phyloP scores from a whole-genome alignment of 1,284 basidiomycete species.

The Exobasidium rhododendri region DNA sequence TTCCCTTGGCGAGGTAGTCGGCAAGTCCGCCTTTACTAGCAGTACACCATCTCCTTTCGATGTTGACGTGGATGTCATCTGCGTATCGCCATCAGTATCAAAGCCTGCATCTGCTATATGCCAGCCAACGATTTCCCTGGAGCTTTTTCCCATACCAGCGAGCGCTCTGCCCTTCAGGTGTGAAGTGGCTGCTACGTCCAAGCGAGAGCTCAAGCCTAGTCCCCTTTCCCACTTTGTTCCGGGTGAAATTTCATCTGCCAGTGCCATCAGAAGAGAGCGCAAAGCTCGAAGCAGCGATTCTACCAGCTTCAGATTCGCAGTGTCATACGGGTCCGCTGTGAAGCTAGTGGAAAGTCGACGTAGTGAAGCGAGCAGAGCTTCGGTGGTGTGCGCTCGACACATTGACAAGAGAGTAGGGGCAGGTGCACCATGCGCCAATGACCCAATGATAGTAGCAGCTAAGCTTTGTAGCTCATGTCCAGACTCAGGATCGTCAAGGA shows the following conservation, averaged over 20 bases:
- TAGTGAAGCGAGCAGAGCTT: slow-evolving; percentile 14
- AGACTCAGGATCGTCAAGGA: not conserved
- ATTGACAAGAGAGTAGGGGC: slow-evolving; percentile 23
- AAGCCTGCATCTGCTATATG: slow-evolving; percentile 14
- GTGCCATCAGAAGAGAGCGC: slow-evolving; percentile 35
- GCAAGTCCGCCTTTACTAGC: not conserved
- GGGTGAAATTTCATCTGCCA: slow-evolving; percentile 41
- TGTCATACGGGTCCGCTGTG: not conserved
- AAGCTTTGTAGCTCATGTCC: slow-evolving; percentile 16
- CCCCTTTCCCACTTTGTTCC: slow-evolving; percentile 45
- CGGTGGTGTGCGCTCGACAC: slow-evolving; percentile 17
- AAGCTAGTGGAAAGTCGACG: not conserved
- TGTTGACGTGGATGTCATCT: slow-evolving; percentile 11
- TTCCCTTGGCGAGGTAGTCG: not conserved
- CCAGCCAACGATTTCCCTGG: slow-evolving; percentile 11
- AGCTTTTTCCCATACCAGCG: slow-evolving; percentile 7
- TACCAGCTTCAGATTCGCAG: slow-evolving; percentile 14
- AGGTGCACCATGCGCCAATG: slow-evolving; percentile 24
- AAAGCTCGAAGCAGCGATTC: slow-evolving; percentile 37
- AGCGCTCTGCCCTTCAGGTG: not conserved
- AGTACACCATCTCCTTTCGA: slow-evolving; percentile 8
- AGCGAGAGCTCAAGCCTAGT: slow-evolving; percentile 29
- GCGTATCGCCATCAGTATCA: slow-evolving; percentile 7
- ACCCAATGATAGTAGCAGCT: slow-evolving; percentile 26
- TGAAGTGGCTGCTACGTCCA: slow-evolving; percentile 6